Evolutionary conservation across 1,284 basidiomycete genomes (phyloP), one percentile per base, ranked within the genome.

Genomic region (Moesziomyces sp.): DNA sequence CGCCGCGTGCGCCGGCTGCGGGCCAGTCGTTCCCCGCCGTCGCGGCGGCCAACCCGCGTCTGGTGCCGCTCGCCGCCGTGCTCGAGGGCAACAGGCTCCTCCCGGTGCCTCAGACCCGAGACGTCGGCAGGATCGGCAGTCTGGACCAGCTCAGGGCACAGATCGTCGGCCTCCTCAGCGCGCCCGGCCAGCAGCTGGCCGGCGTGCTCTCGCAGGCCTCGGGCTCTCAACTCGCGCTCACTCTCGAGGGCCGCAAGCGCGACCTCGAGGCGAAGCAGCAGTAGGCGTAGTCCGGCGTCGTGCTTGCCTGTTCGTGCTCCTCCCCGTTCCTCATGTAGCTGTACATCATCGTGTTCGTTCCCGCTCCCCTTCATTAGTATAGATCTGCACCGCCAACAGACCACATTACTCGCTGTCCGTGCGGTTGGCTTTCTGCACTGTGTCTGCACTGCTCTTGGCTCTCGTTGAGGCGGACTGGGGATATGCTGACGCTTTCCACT

Each of bases 81-180:
- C 54, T 77, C 35, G 74, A 78, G 56, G 68, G 71, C 19, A 61
- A 71, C 35, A 71, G 67, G 51, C 53, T 81, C 51, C 19, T 80
- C 19, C 70, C 78, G n/a, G 56, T 80, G 24, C 66, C 75, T 9
- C 62, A 68, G 33, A 67, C 77, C n/a, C 53, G 78, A 21, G 78
- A 76, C 28, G 75, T 80, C 26, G 68, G 67, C 44, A 62, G 73
- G 40, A 54, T 80, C 49, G 77, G 74, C n/a, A 53, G 63, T 44
- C 56, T 81, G 51, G 67, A 69, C 46, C 67, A 61, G 52, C 56
- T 84, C 16, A 59, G 77, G 28, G 61, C 76, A 8, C 82, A 84
- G 72, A 74, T 83, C 50, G 76, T 84, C 19, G 82, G 81, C 18
- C 49, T 84, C 52, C 67, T 84, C 40, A 73, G 72, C 24, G 58